Evolutionary conservation across 2,329 filamentous ascomycete species (phyloP).

Genomic region (Diaporthe ampelina): DNA sequence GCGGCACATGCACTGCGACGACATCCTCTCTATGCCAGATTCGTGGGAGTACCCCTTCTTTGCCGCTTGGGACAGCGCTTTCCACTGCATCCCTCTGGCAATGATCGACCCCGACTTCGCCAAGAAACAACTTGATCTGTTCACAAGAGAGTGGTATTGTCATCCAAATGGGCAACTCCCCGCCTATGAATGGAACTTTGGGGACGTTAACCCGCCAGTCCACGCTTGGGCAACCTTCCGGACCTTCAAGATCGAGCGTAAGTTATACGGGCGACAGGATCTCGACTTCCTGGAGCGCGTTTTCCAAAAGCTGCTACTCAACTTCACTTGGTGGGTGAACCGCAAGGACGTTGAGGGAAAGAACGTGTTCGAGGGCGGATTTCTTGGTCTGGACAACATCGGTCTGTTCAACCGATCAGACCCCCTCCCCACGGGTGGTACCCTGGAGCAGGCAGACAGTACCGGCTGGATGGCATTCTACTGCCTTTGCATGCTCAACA

Average conservation of each 20-base stretch:
- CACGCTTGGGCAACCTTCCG: conserved; percentile 97
- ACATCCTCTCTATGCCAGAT: conserved; percentile 97
- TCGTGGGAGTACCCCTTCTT: conserved; percentile 99
- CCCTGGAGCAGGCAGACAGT: conserved; percentile 95
- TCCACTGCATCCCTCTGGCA: conserved; percentile 94
- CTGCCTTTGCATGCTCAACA: conserved; percentile 96
- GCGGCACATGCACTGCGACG: conserved; percentile 95
- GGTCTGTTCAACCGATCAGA: conserved; percentile 97
- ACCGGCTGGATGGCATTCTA: conserved; percentile 99
- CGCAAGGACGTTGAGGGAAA: conserved; percentile 95
- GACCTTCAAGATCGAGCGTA: conserved; percentile 98
- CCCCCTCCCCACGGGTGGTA: conserved; percentile 91
- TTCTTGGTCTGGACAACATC: conserved; percentile 96
- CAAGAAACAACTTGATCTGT: conserved; percentile 96
- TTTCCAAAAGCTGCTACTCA: conserved; percentile 94
- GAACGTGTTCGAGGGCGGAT: conserved; percentile 97
- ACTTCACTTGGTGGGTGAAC: conserved; percentile 99
- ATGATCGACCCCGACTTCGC: conserved; percentile 99
- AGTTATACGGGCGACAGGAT: conserved; percentile 95
- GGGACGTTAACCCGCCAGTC: conserved; percentile 95
- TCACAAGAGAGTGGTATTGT: conserved; percentile 99
- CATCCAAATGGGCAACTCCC: conserved; percentile 96
- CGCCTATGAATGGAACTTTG: conserved; percentile 97
- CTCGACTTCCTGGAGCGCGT: conserved; percentile 95
- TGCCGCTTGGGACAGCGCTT: conserved; percentile 96